A percentile compares a stretch with the other conserved stretches of the same genome.
phyloP scores from a whole-genome alignment of 1,139 yeast species.

The Trichomonascaceae sp. region DNA sequence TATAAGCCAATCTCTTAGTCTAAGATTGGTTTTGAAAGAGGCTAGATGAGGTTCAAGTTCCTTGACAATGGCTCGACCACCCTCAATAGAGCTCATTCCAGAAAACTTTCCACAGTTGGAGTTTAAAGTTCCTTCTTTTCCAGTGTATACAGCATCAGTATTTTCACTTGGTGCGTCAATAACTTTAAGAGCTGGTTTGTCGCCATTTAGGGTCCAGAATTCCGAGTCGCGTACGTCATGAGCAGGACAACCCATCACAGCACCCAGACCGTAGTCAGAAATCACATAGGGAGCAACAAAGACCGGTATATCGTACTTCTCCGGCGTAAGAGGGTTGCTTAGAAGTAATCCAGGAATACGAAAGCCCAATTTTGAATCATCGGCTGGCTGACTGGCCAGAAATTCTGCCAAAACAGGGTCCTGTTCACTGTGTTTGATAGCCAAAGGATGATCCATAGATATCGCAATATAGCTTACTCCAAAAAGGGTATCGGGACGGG shows the following conservation, averaged over 20 bases:
- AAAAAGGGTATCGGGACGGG: slow-evolving; percentile 82
- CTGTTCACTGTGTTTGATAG: slow-evolving; percentile 31
- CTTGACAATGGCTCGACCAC: slow-evolving; percentile 44
- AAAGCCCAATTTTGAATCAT: slow-evolving; percentile 62
- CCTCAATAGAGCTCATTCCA: slow-evolving; percentile 49
- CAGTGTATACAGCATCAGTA: slow-evolving; percentile 41
- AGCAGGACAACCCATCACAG: slow-evolving; percentile 98
- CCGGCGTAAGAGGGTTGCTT: slow-evolving; percentile 50
- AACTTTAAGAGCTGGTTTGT: slow-evolving; percentile 41
- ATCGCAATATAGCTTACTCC: slow-evolving; percentile 80
- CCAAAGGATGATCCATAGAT: slow-evolving; percentile 64
- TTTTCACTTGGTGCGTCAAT: slow-evolving; percentile 25
- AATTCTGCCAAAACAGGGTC: slow-evolving; percentile 44
- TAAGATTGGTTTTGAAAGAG: slow-evolving; percentile 45
- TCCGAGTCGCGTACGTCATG: slow-evolving; percentile 79
- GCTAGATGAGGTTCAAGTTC: slow-evolving; percentile 45
- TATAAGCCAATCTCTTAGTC: slow-evolving; percentile 86
- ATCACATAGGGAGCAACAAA: slow-evolving; percentile 89
- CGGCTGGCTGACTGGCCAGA: slow-evolving; percentile 32
- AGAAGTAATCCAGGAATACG: slow-evolving; percentile 43
- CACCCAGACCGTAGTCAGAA: slow-evolving; percentile 78
- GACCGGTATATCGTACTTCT: slow-evolving; percentile 50
- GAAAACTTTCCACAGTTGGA: slow-evolving; percentile 44
- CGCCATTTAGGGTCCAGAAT: slow-evolving; percentile 63
- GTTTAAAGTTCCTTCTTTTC: slow-evolving; percentile 50